These are phyloP conservation scores for Lycium barbarum DNA, from an alignment of 257 asterid species.

Conservation along the genomic window DNA sequence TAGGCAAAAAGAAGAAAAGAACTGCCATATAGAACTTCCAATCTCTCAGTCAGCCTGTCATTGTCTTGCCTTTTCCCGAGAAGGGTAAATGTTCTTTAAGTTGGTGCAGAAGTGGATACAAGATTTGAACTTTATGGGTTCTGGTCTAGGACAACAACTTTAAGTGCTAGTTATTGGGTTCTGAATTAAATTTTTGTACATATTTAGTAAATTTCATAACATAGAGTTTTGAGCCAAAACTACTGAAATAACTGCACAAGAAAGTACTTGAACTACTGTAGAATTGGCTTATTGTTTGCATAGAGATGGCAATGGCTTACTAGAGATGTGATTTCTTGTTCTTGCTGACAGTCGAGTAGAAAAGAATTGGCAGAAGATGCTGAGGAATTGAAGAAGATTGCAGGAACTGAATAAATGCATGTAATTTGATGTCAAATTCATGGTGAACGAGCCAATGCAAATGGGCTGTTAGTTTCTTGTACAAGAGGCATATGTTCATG, in stretches of 20 bases:
- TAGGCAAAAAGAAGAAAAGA: background rate
- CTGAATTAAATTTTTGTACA: no score
- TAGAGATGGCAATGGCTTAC: conserved; percentile 62
- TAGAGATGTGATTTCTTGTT: conserved; percentile 47
- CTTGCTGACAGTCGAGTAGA: conserved; percentile 65
- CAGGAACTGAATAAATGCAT: conserved; percentile 68
- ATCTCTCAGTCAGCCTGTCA: background rate
- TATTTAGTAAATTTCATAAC: no score
- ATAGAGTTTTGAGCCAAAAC: no score
- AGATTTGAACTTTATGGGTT: no score
- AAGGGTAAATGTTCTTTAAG: background rate
- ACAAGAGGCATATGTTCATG: conserved; percentile 49
- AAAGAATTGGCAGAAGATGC: conserved; percentile 83
- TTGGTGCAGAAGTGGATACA: no score
- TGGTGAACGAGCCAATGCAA: conserved; percentile 24
- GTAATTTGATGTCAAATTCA: conserved; percentile 24
- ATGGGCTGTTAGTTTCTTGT: conserved; percentile 30
- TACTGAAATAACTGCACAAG: background rate
- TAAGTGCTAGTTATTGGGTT: no score
- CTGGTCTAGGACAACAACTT: no score
- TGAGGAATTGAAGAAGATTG: conserved; percentile 82
- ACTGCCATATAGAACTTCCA: background rate
- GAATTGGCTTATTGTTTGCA: conserved; percentile 38
- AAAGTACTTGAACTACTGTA: background rate
- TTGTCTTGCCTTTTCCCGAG: background rate